Evolutionary conservation across 2,329 filamentous ascomycete species (phyloP), one percentile per base, ranked within the genome.

Genomic region (Fusarium oligoseptatum): DNA sequence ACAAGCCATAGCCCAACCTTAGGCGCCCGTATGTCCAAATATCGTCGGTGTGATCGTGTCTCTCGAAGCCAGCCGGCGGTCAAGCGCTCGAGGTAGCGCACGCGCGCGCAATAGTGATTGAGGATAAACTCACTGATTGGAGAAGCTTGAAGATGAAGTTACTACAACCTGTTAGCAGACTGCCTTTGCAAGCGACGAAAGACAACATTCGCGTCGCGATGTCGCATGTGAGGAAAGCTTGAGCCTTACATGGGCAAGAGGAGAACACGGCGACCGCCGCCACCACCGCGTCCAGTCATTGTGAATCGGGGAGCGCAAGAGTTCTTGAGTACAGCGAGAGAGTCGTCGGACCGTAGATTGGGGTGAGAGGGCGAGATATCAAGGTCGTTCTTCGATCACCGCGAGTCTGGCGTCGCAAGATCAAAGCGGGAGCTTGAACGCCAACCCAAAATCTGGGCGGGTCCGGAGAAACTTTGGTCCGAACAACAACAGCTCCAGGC

Each of bases 111-210:
- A 22, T 27, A 34, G 22, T 12, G 14, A 12, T 62, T 24, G 56
- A 50, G 29, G 45, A 6, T 52, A 48, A 34, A 84, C 83, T 83
- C 71, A 85, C 83, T 55, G 84, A 86, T 80, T 92, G 95, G 11
- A 98, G 90, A 43, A 98, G 92, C 88, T 97, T 97, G 91, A 86
- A 86, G 72, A 86, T 86, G 76, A 85, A 84, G 79, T 86, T 86
- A 87, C 83, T 85, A 24, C 17, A 20, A 36, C 12, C 34, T 11
- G 64, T 83, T 71, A 83, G 78, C 73, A 52, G 17, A 63, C 50
- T 39, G 39, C 12, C 12, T 32, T 14, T 14, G 11, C n/a, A 39
- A 32, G 17, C 10, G 29, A 29, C 39, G 17, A n/a, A 41, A 41
- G 62, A 29, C 58, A 39, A 67, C 43, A 4, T 69, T 76, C 73